phyloP scores from a whole-genome alignment of 2,329 filamentous ascomycete species.

The Didymella keratinophila region DNA sequence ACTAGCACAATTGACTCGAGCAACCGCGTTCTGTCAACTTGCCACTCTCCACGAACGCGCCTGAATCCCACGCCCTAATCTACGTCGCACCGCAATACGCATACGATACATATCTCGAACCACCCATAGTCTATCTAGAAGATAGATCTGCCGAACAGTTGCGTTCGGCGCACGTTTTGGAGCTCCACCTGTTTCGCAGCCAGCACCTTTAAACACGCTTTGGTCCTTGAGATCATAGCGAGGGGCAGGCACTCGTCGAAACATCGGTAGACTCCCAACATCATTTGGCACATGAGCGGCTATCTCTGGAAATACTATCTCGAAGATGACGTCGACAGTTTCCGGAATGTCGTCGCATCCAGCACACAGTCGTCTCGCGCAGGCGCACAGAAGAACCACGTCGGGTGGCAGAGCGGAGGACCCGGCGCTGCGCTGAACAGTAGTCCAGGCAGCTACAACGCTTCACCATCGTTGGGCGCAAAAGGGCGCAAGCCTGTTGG shows the following conservation, averaged over 20 bases:
- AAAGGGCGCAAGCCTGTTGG: slow-evolving; percentile 49
- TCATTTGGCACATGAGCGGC: slow-evolving; percentile 80
- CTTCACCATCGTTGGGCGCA: slow-evolving; percentile 53
- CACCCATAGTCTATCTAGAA: slow-evolving; percentile 5
- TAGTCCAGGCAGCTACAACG: slow-evolving; percentile 57
- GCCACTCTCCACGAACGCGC: slow-evolving; percentile 14
- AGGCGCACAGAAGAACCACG: slow-evolving; percentile 60
- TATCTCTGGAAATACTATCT: slow-evolving; percentile 96
- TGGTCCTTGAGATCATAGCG: slow-evolving; percentile 86
- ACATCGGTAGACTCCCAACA: slow-evolving; percentile 54
- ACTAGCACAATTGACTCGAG: slow-evolving; percentile 15
- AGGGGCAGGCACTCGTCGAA: slow-evolving; percentile 72
- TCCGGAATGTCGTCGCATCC: slow-evolving; percentile 85
- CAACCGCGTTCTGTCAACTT: slow-evolving; percentile 15
- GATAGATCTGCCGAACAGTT: slow-evolving; percentile 21
- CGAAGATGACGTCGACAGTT: slow-evolving; percentile 96
- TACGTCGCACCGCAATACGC: neutral
- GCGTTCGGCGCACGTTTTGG: slow-evolving; percentile 34
- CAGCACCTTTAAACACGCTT: slow-evolving; percentile 88
- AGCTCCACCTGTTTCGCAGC: slow-evolving; percentile 59
- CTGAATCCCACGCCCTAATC: neutral
- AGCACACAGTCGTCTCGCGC: slow-evolving; percentile 66
- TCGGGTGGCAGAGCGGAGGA: slow-evolving; percentile 44
- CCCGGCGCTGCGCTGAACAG: slow-evolving; percentile 50
- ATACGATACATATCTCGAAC: neutral